phyloP scores from a whole-genome alignment of 176 grass and related monocot genomes.

The Themeda triandra region DNA sequence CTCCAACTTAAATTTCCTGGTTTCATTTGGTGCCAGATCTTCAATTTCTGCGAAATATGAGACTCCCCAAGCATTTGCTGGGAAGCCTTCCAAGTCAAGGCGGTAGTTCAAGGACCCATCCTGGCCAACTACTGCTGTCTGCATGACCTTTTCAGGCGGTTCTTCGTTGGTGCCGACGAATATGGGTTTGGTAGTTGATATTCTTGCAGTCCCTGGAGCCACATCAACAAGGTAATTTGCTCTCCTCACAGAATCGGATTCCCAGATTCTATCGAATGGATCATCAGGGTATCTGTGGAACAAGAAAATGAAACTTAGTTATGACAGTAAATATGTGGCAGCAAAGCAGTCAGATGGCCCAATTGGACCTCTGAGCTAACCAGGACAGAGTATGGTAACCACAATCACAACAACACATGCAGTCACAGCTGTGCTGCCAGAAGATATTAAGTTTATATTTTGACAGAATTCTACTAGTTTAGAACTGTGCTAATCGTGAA shows the following conservation, averaged over 20 bases:
- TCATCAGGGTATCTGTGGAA: constrained; percentile 55
- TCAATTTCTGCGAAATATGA: constrained; percentile 96
- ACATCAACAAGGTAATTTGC: constrained; percentile 84
- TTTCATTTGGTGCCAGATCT: constrained; percentile 61
- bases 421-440: too few species aligned
- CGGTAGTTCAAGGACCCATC: constrained; percentile 80
- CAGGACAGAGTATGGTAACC: too few species aligned
- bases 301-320: too few species aligned
- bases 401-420: too few species aligned
- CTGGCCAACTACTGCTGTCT: constrained; percentile 87
- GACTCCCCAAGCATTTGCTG: constrained; percentile 77
- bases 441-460: too few species aligned
- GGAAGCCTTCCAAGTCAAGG: constrained; percentile 84
- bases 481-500: too few species aligned
- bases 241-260: constrained; percentile 69
- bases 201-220: constrained; percentile 76
- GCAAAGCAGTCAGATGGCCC: too few species aligned
- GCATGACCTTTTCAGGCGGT: constrained; percentile 92
- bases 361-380: too few species aligned
- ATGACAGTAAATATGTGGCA: too few species aligned
- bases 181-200: constrained; percentile 69
- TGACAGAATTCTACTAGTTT: too few species aligned
- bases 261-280: constrained; percentile 96
- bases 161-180: constrained; percentile 42
- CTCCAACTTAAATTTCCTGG: constrained; percentile 78